These are phyloP conservation scores for Saprolegnia parasitica DNA, from an alignment of 352 stramenopile genomes.

Conservation along the genomic window DNA sequence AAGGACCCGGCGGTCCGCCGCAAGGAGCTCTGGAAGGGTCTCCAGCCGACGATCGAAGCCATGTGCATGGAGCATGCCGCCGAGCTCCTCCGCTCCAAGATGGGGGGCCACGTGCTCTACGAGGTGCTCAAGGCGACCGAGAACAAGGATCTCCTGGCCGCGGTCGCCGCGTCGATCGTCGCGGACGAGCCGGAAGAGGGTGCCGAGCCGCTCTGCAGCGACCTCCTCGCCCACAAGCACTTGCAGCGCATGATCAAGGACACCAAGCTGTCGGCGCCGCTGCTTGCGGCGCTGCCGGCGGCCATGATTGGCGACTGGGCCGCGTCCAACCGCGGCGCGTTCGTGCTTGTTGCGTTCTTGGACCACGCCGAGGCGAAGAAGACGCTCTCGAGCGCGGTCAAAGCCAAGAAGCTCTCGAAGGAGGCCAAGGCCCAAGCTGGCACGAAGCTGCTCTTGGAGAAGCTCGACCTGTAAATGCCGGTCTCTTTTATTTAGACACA, in stretches of 20 bases:
- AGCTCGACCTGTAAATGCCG: conserved; percentile 51
- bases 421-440: conserved; percentile 55
- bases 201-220: conserved; percentile 48
- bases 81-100: conserved; percentile 71
- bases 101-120: conserved; percentile 71
- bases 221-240: conserved; percentile 66
- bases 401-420: conserved; percentile 55
- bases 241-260: conserved; percentile 78
- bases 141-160: conserved; percentile 41
- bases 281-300: conserved; percentile 47
- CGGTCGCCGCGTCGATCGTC: conserved; percentile 42
- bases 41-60: conserved; percentile 76
- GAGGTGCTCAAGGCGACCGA: conserved; percentile 68
- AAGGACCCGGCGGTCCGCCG: conserved; percentile 74
- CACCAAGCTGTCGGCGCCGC: conserved; percentile 42
- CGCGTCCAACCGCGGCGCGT: conserved; percentile 69
- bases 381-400: conserved; percentile 58
- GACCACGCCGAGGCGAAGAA: conserved; percentile 46
- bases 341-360: conserved; percentile 78
- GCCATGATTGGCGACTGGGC: conserved; percentile 50
- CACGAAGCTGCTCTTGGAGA: conserved; percentile 80
- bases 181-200: conserved; percentile 39
- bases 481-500: conserved; percentile 27
- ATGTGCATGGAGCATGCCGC: conserved; percentile 59
- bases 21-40: conserved; percentile 67